Percentiles rank a stretch among this genome's conserved stretches.
phyloP scores from a whole-genome alignment of 352 stramenopile genomes.

The Phytophthora sp. region DNA sequence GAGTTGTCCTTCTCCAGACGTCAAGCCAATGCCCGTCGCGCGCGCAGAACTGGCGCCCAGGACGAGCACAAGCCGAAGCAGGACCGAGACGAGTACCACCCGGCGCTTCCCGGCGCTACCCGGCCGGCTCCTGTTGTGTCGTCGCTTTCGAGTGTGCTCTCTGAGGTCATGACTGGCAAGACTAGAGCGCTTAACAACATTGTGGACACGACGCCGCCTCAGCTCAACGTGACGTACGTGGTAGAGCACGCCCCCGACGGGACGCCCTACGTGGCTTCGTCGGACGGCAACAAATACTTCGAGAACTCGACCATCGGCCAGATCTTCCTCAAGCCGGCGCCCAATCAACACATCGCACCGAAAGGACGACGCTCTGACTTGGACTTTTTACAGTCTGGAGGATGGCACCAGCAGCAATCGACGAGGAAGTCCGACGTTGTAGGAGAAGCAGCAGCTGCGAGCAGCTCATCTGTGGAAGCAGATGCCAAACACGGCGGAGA shows the following conservation, averaged over 20 bases:
- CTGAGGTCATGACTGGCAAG: slow-evolving; percentile 53
- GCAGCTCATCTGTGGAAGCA: not conserved
- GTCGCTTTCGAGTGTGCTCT: slow-evolving; percentile 57
- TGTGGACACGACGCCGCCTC: slow-evolving; percentile 46
- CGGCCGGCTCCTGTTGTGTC: slow-evolving; percentile 36
- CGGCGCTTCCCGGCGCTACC: slow-evolving; percentile 4
- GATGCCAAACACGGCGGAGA: slow-evolving; percentile 1
- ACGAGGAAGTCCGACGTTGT: slow-evolving; percentile 27
- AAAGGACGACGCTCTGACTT: slow-evolving; percentile 38
- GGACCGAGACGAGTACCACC: slow-evolving; percentile 12
- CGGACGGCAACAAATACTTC: slow-evolving; percentile 45
- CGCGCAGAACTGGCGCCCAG: not conserved
- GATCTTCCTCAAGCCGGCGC: slow-evolving; percentile 41
- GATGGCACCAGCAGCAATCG: slow-evolving; percentile 17
- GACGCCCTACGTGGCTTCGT: slow-evolving; percentile 49
- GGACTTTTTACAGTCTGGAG: slow-evolving; percentile 38
- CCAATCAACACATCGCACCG: slow-evolving; percentile 8
- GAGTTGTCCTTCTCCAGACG: slow-evolving; percentile 54
- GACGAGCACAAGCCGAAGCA: slow-evolving; percentile 1
- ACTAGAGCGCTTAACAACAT: slow-evolving; percentile 49
- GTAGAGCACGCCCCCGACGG: slow-evolving; percentile 46
- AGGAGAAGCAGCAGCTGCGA: slow-evolving; percentile 6
- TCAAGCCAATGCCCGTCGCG: too few relatives aligned
- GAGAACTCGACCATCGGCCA: slow-evolving; percentile 56
- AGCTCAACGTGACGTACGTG: slow-evolving; percentile 43